Percentiles rank a stretch among this genome's conserved stretches.
These are phyloP conservation scores for Aspergillus heteromorphus DNA, from an alignment of 495 filamentous ascomycete genomes.

Conservation along the genomic window DNA sequence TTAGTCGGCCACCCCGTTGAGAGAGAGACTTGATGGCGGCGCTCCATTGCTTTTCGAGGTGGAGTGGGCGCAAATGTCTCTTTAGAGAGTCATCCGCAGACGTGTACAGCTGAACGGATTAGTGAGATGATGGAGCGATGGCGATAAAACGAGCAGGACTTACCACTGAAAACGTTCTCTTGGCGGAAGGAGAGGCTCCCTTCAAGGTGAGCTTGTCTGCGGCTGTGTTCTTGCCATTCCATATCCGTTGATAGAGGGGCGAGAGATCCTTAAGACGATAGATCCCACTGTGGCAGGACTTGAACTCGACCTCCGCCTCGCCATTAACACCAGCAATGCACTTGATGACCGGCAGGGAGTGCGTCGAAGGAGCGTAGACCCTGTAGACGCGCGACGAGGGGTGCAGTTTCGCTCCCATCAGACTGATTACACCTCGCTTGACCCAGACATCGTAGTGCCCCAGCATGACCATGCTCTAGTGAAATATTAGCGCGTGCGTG, in stretches of 20 bases:
- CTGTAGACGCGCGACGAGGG: conserved; percentile 47
- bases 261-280: conserved; percentile 56
- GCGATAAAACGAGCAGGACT: conserved; percentile 6
- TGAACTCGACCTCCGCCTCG: conserved; percentile 45
- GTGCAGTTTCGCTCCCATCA: conserved; percentile 60
- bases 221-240: conserved; percentile 51
- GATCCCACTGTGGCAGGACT: conserved; percentile 50
- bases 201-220: conserved; percentile 37
- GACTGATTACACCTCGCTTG: conserved; percentile 54
- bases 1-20: conserved; percentile 32
- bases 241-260: conserved; percentile 67
- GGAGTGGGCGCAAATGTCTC: conserved; percentile 53
- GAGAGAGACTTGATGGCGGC: conserved; percentile 36
- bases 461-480: conserved; percentile 59
- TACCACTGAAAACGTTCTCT: conserved; percentile 42
- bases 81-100: conserved; percentile 45
- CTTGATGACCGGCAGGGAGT: conserved; percentile 68
- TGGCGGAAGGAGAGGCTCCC: conserved; percentile 15
- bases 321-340: conserved; percentile 45
- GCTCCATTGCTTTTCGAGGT: conserved; percentile 61
- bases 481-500: conserved; percentile 12
- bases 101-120: conserved; percentile 34
- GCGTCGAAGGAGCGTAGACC: conserved; percentile 69
- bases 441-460: conserved; percentile 73
- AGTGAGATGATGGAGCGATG: not conserved